Evolutionary conservation across 345 rosid genomes (phyloP), one percentile per base, ranked within the genome.

Genomic region (Linum tenue): DNA sequence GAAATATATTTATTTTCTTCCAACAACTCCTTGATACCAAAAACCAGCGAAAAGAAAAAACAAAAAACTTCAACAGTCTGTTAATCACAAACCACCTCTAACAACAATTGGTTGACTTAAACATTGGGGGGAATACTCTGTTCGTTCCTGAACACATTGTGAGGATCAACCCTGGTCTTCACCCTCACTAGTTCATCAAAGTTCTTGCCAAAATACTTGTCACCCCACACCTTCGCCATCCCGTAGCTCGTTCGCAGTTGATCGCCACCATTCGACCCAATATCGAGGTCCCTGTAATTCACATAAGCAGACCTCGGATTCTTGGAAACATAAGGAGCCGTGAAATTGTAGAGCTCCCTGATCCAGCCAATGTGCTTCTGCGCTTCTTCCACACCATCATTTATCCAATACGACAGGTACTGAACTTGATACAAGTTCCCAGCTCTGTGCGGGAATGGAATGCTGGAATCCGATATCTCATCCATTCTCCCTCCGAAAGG

Each of bases 141-240:
- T 35, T 70, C 73, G 65, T 64, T 59, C 22, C 61, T 60, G 60
- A 70, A 70, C 41, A 70, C 64, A 36, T 70, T 70, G 5, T 51
- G 55, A 50, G 73, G 65, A 65, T 70, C 73, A 57, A 70, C 75
- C 38, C 36, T 55, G 40, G 75, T 61, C 37, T 66, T 71, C 4
- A 71, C 41, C 11, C 44, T 1, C 61, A 71, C 70, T 56, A 71
- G 38, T 35, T 71, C 63, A 14, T 67, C 53, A 39, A 72, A 67
- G 14, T 67, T 72, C 2, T n/a, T 55, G 55, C 57, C 67, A 48
- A 72, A 67, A 40, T 62, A 67, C 42, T 31, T 70, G 5, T 1
- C 4, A 39, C 73, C 73, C 48, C 64, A 70, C 57, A 31, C 55
- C 22, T 35, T 64, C 58, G 68, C 73, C 50, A 57, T 68, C 51